Evolutionary conservation across 139 green algal genomes (phyloP).

Genomic region (Picochlorum sp.): DNA sequence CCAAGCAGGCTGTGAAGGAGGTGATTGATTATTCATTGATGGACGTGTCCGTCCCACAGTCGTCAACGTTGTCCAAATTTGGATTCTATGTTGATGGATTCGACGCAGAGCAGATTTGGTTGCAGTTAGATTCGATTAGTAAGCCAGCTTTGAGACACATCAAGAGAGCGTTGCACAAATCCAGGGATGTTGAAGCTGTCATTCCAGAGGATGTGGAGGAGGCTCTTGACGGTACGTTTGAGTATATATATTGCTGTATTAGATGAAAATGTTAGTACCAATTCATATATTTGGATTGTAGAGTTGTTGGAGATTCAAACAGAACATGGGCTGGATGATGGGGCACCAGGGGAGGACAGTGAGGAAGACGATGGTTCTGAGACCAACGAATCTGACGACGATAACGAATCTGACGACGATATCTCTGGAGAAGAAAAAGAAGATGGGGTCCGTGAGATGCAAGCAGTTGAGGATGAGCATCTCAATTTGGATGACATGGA

Average conservation of each 20-base stretch:
- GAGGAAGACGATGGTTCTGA: background rate
- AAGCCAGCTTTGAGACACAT: conserved; percentile 17
- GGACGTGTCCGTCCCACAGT: background rate
- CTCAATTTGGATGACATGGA: conserved; percentile 82
- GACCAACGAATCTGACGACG: background rate
- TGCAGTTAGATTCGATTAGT: conserved; percentile 46
- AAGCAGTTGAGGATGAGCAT: conserved; percentile 58
- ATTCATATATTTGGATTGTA: too few relatives aligned
- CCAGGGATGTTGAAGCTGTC: conserved; percentile 17
- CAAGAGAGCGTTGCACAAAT: conserved; percentile 23
- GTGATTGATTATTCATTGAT: conserved; percentile 26
- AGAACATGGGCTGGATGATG: background rate
- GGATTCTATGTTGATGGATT: conserved; percentile 50
- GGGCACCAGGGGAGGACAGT: background rate
- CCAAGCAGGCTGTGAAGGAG: conserved; percentile 40
- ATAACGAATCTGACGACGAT: background rate
- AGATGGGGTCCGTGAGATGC: background rate
- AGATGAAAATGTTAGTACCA: too few relatives aligned
- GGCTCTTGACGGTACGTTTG: conserved; percentile 28
- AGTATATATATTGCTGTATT: background rate
- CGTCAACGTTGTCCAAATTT: background rate
- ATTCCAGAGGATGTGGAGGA: conserved; percentile 34
- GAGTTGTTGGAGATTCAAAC: too few relatives aligned
- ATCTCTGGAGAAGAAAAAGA: conserved; percentile 13
- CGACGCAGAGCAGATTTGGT: conserved; percentile 67